A percentile compares a stretch with the other conserved stretches of the same genome.
phyloP scores from a whole-genome alignment of 1,284 basidiomycete species.

The Papiliotrema fonsecae region DNA sequence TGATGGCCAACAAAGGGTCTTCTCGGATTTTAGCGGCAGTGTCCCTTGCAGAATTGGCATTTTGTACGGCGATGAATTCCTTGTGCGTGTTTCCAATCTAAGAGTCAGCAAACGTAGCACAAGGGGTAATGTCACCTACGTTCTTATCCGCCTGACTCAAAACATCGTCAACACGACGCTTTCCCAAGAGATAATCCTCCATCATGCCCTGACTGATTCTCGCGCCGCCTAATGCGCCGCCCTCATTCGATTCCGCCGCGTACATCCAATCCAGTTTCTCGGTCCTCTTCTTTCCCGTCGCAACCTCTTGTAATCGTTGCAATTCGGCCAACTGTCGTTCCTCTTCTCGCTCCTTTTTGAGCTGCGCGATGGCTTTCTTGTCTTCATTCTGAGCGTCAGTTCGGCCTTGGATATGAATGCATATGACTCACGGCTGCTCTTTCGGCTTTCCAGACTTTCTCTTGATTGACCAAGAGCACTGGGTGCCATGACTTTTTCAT shows the following conservation, averaged over 20 bases:
- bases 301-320: constrained; percentile 85
- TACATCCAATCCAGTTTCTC: constrained; percentile 99
- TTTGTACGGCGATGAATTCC: constrained; percentile 86
- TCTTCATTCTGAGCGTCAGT: constrained; percentile 62
- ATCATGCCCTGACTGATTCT: constrained; percentile 65
- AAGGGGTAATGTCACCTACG: constrained; percentile 51
- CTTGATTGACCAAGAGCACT: constrained; percentile 96
- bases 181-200: constrained; percentile 96
- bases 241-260: constrained; percentile 81
- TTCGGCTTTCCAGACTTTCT: constrained; percentile 98
- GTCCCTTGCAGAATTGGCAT: constrained; percentile 86
- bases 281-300: constrained; percentile 87
- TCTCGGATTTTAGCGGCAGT: constrained; percentile 90
- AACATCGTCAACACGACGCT: constrained; percentile 96
- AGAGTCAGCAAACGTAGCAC: background rate
- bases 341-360: constrained; percentile 94
- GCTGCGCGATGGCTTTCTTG: constrained; percentile 94
- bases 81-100: constrained; percentile 78
- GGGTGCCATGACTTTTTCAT: constrained; percentile 98
- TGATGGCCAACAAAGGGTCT: constrained; percentile 92
- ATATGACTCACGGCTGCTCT: constrained; percentile 73
- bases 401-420: background rate
- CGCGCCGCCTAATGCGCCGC: constrained; percentile 58
- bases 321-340: constrained; percentile 94
- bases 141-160: constrained; percentile 78